These are phyloP conservation scores for Leccinum broughii DNA, from an alignment of 768 basidiomycete species.

Conservation along the genomic window DNA sequence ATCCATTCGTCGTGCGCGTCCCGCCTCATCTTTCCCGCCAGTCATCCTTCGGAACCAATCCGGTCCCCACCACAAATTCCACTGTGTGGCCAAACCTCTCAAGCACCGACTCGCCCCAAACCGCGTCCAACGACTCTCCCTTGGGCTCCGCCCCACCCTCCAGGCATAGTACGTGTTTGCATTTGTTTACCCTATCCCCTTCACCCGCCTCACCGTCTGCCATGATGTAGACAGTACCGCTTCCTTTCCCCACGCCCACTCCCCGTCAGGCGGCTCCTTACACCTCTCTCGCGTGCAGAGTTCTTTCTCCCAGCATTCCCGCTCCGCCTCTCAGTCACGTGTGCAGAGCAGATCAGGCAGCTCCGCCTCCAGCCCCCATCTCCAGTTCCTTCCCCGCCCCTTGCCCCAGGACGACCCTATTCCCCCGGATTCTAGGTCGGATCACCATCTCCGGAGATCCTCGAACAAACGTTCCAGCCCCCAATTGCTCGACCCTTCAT, in stretches of 20 bases:
- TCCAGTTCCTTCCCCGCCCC: constrained; percentile 40
- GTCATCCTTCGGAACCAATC: constrained; percentile 27
- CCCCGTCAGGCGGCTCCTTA: constrained; percentile 27
- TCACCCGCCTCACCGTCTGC: constrained; percentile 10
- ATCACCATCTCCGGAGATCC: constrained; percentile 17
- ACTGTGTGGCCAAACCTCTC: constrained; percentile 22
- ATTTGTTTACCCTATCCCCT: constrained; percentile 11
- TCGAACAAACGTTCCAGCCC: constrained; percentile 21
- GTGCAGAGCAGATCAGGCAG: constrained; percentile 47
- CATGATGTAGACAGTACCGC: constrained; percentile 26
- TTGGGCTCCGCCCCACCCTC: constrained; percentile 33
- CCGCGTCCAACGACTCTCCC: constrained; percentile 36
- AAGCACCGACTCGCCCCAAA: constrained; percentile 20
- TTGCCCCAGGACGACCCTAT: constrained; percentile 42
- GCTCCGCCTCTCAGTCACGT: constrained; percentile 45
- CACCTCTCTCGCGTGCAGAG: constrained; percentile 40
- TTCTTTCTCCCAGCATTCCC: constrained; percentile 29
- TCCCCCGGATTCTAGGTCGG: constrained; percentile 25
- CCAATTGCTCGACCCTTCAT: constrained; percentile 17
- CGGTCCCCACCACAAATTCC: constrained; percentile 21
- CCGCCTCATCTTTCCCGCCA: constrained; percentile 35
- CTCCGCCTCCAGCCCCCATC: constrained; percentile 50
- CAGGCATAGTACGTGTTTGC: constrained; percentile 40
- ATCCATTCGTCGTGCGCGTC: constrained; percentile 48
- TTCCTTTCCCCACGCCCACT: constrained; percentile 32